phyloP scores from a whole-genome alignment of 495 filamentous ascomycete genomes.

The Podospora fimiseda region DNA sequence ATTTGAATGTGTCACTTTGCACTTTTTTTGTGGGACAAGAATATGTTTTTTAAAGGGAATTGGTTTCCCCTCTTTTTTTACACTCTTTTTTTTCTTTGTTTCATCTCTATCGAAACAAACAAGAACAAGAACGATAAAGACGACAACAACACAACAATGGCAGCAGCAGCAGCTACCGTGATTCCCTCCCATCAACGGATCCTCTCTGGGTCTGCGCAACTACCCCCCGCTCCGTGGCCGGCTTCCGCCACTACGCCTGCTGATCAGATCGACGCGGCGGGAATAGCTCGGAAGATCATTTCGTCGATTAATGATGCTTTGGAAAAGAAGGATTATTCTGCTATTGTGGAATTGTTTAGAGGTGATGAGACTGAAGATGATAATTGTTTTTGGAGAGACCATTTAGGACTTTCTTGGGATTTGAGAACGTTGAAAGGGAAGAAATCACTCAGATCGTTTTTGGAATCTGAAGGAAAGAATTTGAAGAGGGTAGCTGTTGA shows the following conservation, averaged over 20 bases:
- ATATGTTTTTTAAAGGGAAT: neutral
- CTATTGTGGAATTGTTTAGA: slow-evolving; percentile 39
- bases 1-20: neutral
- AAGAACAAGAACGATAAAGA: neutral
- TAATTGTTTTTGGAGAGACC: slow-evolving; percentile 59
- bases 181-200: slow-evolving; percentile 45
- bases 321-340: slow-evolving; percentile 32
- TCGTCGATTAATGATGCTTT: slow-evolving; percentile 44
- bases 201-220: slow-evolving; percentile 54
- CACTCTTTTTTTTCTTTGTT: neutral
- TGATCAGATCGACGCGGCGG: slow-evolving; percentile 36
- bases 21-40: neutral
- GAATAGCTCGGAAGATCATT: slow-evolving; percentile 40
- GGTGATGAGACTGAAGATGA: slow-evolving; percentile 3
- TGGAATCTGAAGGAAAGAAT: slow-evolving; percentile 17
- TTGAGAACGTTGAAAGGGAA: slow-evolving; percentile 52
- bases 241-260: slow-evolving; percentile 18
- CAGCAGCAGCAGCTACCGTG: neutral
- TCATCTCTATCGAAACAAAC: neutral
- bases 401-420: slow-evolving; percentile 55
- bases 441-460: slow-evolving; percentile 44
- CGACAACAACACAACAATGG: no score
- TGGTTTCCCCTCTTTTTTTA: neutral
- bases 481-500: slow-evolving; percentile 47
- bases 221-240: slow-evolving; percentile 40